Percentiles rank a stretch among this genome's conserved stretches.
These are phyloP conservation scores for Lenwebbia sp. DNA, from an alignment of 345 rosid species.

Conservation along the genomic window DNA sequence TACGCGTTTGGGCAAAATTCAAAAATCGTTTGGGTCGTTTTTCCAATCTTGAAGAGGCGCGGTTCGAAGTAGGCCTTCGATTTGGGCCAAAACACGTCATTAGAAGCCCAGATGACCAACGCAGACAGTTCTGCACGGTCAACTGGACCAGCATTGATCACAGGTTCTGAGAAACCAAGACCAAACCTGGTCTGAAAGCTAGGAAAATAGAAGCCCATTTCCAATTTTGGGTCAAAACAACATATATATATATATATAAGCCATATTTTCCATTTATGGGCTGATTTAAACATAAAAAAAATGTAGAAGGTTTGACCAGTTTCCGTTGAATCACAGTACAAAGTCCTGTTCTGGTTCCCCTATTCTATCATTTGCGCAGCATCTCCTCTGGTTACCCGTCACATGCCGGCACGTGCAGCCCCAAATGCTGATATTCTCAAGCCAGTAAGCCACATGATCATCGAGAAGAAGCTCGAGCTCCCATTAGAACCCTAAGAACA, in stretches of 20 bases:
- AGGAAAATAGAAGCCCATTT: neutral
- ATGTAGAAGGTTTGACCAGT: neutral
- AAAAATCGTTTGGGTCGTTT: no score
- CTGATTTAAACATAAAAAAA: neutral
- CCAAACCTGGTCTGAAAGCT: neutral
- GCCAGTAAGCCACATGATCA: neutral
- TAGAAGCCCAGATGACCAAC: neutral
- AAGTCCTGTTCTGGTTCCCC: neutral
- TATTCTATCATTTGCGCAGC: neutral
- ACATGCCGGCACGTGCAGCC: slow-evolving; percentile 1
- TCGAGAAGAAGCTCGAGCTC: neutral
- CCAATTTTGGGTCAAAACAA: neutral
- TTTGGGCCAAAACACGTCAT: neutral
- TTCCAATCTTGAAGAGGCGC: neutral
- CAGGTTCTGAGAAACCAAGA: neutral
- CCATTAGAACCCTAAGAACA: neutral
- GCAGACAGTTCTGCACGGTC: neutral
- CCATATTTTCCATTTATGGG: neutral
- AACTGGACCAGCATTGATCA: neutral
- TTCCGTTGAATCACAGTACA: neutral
- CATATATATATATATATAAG: neutral
- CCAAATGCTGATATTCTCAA: neutral
- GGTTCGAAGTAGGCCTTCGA: neutral
- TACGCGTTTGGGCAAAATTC: fast-evolving
- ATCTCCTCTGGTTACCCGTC: neutral